Evolutionary conservation across 768 basidiomycete genomes (phyloP).

Genomic region (Leccinum subtestaceum): DNA sequence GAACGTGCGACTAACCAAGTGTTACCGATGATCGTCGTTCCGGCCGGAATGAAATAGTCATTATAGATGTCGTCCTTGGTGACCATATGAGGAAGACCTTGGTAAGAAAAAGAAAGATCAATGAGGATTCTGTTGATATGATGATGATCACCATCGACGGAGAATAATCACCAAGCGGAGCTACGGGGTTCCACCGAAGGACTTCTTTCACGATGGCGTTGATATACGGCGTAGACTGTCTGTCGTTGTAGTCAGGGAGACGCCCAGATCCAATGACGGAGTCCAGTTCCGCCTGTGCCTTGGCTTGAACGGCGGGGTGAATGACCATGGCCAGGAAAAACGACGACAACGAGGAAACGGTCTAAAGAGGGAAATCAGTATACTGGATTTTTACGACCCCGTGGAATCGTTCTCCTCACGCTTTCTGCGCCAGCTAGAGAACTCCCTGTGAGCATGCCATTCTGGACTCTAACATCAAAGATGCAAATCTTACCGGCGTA

Average conservation of each 20-base stretch:
- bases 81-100: conserved; percentile 33
- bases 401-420: conserved; percentile 6
- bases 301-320: conserved; percentile 28
- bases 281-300: conserved; percentile 30
- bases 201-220: conserved; percentile 32
- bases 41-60: conserved; percentile 34
- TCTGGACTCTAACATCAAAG: not conserved
- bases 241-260: conserved; percentile 32
- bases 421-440: conserved; percentile 41
- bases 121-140: conserved; percentile 11
- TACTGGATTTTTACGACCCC: not conserved
- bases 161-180: conserved; percentile 31
- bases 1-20: conserved; percentile 40
- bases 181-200: conserved; percentile 33
- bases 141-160: conserved; percentile 3
- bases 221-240: conserved; percentile 26
- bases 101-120: not conserved
- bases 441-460: conserved; percentile 2
- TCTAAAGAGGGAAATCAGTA: conserved; percentile 15
- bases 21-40: conserved; percentile 55
- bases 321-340: conserved; percentile 33
- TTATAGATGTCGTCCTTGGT: conserved; percentile 32
- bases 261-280: conserved; percentile 26
- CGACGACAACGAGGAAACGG: conserved; percentile 30
- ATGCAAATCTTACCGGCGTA: conserved; percentile 39